Base-by-base conservation (phyloP, 129 eudicot genomes). In the Scalesia atractyloides region DNA sequence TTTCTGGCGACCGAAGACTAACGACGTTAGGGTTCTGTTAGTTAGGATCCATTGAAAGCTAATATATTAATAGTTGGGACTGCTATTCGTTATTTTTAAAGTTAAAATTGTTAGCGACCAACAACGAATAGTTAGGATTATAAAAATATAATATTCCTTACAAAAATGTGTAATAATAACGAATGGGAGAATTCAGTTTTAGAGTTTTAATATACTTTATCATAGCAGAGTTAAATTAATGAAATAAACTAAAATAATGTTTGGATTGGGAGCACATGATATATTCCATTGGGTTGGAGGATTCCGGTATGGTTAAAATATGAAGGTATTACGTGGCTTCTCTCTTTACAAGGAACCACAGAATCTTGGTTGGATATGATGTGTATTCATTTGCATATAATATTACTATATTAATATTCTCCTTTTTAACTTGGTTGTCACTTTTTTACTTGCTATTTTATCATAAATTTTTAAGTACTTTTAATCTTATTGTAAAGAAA, bases 221-320 rank as follows among this genome's bases (percentile, higher is more conserved):
- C 24, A 47, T 16, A 48, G 51, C 48, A 67, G 16, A 22, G 0
- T 15, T 49, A 68, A 5, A 24, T 68, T 15, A 46, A 36, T 34
- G 4, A 69, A 16, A 41, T 39, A 22, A n/a, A 36, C 7, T 15
- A 43, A 19, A 66, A 66, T 66, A 69, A 33, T 69, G 74, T 33
- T 52, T 69, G 64, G 51, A 69, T 69, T 36, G 74, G n/a, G 33
- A 34, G 51, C 64, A 69, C 74, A 69, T 69, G 64, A 36, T 37
- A 53, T 53, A 54, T 70, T 70, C 53, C 20, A 17, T 18, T 37
- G 36, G 61, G 62, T 50, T 69, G 33, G 15, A 9, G 50, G 51
- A 69, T 34, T 51, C 13, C 3, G 17, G 63, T 33, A 33, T 52
- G 47, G 34, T 49, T 50, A 52, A 52, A 51, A 70, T 53, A 47